phyloP scores from a whole-genome alignment of 768 basidiomycete genomes.

The Termitomyces sp. region DNA sequence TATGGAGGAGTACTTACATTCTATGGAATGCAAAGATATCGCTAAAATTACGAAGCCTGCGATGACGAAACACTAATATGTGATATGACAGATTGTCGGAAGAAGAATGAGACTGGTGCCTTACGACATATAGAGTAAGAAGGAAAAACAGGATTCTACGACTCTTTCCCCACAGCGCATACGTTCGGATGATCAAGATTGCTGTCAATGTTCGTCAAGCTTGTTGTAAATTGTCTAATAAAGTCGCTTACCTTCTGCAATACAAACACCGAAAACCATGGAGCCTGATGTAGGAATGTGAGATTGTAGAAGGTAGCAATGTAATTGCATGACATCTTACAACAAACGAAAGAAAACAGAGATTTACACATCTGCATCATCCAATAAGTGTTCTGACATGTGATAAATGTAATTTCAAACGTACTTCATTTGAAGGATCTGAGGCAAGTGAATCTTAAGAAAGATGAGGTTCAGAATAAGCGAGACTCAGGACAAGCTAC shows the following conservation, averaged over 20 bases:
- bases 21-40: conserved; percentile 4
- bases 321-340: background rate
- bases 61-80: background rate
- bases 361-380: background rate
- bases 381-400: background rate
- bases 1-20: background rate
- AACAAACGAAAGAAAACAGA: conserved; percentile 1
- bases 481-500: background rate
- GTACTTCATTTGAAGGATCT: background rate
- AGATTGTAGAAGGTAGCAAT: background rate
- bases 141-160: conserved; percentile 4
- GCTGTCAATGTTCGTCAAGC: background rate
- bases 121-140: conserved; percentile 3
- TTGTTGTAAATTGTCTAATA: too few species aligned
- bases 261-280: conserved; percentile 2
- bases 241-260: conserved; percentile 8
- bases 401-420: background rate
- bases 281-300: background rate
- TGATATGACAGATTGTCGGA: background rate
- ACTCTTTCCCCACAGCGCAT: conserved; percentile 13
- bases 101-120: background rate
- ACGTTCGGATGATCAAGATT: conserved; percentile 14
- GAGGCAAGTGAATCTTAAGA: background rate
- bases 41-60: conserved; percentile 1
- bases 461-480: background rate